Conservation (phyloP, 371 early-diverging fungal species). For the Lichtheimia ramosa region DNA sequence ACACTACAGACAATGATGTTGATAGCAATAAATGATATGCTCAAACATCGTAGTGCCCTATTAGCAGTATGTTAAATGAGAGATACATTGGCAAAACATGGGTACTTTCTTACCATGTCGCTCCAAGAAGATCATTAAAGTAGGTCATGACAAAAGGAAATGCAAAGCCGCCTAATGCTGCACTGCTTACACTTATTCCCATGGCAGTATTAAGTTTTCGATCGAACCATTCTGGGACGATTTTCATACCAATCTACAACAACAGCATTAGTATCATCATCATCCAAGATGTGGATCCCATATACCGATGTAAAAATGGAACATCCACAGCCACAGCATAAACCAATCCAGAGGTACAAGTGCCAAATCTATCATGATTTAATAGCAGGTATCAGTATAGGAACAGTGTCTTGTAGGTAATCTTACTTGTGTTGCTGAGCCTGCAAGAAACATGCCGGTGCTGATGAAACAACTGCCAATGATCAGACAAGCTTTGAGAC, state of each 20-base stretch:
- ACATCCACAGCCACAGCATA: slow-evolving; percentile 3
- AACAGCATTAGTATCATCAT: not conserved
- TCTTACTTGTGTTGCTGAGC: not conserved
- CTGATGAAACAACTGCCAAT: slow-evolving; percentile 2
- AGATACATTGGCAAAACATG: not conserved
- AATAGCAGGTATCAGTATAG: not conserved
- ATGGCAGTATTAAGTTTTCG: slow-evolving; percentile 1
- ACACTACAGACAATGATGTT: slow-evolving; percentile 8
- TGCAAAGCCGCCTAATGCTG: slow-evolving; percentile 7
- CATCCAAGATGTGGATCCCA: not conserved
- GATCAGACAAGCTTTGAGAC: not conserved
- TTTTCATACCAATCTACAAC: slow-evolving; percentile 6
- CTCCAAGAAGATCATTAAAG: too few relatives aligned
- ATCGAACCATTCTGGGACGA: slow-evolving; percentile 11
- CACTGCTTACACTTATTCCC: slow-evolving; percentile 3
- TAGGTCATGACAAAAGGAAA: slow-evolving; percentile 13
- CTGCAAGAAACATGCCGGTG: not conserved
- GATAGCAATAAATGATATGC: slow-evolving; percentile 5
- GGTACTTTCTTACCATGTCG: too few relatives aligned
- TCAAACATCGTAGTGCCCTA: slow-evolving; percentile 7
- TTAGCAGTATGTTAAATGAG: not conserved
- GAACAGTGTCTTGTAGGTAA: not conserved
- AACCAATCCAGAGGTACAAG: slow-evolving; percentile 8
- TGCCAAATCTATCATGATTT: slow-evolving; percentile 8
- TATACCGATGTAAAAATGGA: not conserved